These are phyloP conservation scores for Suillus paluster DNA, from an alignment of 768 basidiomycete species.

Conservation along the genomic window DNA sequence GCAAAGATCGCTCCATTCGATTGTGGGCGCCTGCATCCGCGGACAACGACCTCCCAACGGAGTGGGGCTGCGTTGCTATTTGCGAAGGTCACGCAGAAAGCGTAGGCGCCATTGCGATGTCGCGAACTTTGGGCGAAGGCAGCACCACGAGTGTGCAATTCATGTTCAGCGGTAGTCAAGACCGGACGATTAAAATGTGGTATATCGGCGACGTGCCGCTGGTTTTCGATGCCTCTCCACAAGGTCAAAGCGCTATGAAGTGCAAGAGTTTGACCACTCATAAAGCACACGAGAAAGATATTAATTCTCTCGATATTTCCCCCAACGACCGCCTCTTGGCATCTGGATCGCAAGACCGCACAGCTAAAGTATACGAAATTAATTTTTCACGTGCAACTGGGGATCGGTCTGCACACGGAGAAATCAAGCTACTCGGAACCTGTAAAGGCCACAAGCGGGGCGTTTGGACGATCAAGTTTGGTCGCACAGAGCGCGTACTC, in stretches of 20 bases:
- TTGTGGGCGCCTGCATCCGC: conserved; percentile 64
- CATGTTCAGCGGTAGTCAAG: conserved; percentile 95
- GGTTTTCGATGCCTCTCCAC: conserved; percentile 29
- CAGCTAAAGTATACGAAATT: conserved; percentile 88
- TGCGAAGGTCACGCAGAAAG: conserved; percentile 96
- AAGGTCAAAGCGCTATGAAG: conserved; percentile 36
- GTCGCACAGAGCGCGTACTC: conserved; percentile 77
- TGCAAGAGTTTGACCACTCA: conserved; percentile 83
- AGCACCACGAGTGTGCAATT: conserved; percentile 47
- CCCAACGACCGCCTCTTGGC: conserved; percentile 88
- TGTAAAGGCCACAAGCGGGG: conserved; percentile 97
- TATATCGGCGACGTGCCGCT: conserved; percentile 66
- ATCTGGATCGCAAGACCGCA: conserved; percentile 95
- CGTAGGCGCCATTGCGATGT: conserved; percentile 86
- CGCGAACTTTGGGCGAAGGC: conserved; percentile 50
- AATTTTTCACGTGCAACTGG: conserved; percentile 51
- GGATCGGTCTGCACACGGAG: conserved; percentile 58
- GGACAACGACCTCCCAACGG: conserved; percentile 9
- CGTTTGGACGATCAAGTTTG: conserved; percentile 93
- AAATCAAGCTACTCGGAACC: conserved; percentile 77
- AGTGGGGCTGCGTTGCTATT: conserved; percentile 73
- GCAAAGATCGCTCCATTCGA: conserved; percentile 89
- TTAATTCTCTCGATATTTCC: conserved; percentile 92
- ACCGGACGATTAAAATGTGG: conserved; percentile 99
- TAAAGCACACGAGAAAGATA: conserved; percentile 97